These are phyloP conservation scores for Fragaria nilgerrensis DNA, from an alignment of 306 rosid species.

Conservation along the genomic window DNA sequence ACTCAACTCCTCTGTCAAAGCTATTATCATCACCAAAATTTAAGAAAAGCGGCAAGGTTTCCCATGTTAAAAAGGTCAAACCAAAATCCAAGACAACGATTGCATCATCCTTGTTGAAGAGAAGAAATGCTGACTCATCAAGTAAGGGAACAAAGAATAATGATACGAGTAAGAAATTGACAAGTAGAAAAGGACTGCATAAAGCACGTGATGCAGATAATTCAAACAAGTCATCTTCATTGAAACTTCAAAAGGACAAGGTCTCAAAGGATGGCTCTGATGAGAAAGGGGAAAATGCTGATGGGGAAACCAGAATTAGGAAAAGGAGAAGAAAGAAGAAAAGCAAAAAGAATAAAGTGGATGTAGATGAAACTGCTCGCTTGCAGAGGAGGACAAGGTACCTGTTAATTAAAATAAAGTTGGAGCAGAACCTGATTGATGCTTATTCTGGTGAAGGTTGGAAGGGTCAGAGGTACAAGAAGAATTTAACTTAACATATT, in stretches of 20 bases:
- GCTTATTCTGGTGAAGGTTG: conserved; percentile 95
- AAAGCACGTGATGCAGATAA: conserved; percentile 32
- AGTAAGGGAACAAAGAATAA: conserved; percentile 38
- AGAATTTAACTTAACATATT: neutral
- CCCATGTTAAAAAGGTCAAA: conserved; percentile 42
- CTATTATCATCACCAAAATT: conserved; percentile 31
- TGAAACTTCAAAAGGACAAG: conserved; percentile 36
- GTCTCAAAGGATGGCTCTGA: conserved; percentile 26
- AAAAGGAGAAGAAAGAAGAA: conserved; percentile 52
- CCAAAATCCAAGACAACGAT: conserved; percentile 35
- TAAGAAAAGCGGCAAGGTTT: conserved; percentile 35
- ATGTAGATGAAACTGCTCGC: conserved; percentile 75
- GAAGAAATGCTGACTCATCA: conserved; percentile 28
- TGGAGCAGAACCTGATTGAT: conserved; percentile 93
- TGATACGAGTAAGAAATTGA: conserved; percentile 33
- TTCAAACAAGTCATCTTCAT: conserved; percentile 38
- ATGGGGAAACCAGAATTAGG: conserved; percentile 35
- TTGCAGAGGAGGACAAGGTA: conserved; percentile 80
- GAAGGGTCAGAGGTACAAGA: conserved; percentile 86
- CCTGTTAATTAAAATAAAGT: conserved; percentile 70
- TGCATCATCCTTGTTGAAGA: conserved; percentile 41
- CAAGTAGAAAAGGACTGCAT: conserved; percentile 20
- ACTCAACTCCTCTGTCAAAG: conserved; percentile 39
- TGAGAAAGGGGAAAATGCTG: conserved; percentile 32
- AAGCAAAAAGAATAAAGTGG: conserved; percentile 37